Percentiles rank a stretch among this genome's conserved stretches.
These are phyloP conservation scores for Kurtzmaniella quercitrusa DNA, from an alignment of 1,139 yeast species.

Conservation along the genomic window DNA sequence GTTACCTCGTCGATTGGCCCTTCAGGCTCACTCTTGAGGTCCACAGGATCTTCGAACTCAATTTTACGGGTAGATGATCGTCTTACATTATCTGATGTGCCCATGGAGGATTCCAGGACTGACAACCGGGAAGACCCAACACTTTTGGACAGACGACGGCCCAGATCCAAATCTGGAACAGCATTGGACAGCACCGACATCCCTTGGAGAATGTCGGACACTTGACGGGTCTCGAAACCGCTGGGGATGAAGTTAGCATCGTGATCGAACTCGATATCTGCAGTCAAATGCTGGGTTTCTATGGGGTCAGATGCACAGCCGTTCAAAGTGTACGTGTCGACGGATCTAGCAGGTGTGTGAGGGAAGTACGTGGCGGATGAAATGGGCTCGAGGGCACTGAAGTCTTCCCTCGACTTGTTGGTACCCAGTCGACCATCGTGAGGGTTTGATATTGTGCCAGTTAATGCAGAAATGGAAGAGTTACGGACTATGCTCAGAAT, in stretches of 20 bases:
- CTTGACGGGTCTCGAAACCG: not conserved
- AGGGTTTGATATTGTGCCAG: not conserved
- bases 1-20: not conserved
- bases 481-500: not conserved
- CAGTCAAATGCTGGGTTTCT: slow-evolving; percentile 30
- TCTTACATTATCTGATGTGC: not conserved
- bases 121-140: not conserved
- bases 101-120: not conserved
- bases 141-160: not conserved
- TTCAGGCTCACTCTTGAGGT: not conserved
- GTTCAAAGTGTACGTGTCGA: slow-evolving; percentile 1
- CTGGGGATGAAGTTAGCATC: not conserved
- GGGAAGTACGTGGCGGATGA: slow-evolving; percentile 33
- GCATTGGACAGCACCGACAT: not conserved
- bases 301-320: slow-evolving; percentile 1
- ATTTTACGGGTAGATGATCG: not conserved
- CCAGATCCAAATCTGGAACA: not conserved
- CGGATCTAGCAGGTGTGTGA: slow-evolving; percentile 21
- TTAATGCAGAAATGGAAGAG: not conserved
- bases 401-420: slow-evolving; percentile 1
- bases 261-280: slow-evolving; percentile 36
- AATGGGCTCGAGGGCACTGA: slow-evolving; percentile 19
- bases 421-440: not conserved
- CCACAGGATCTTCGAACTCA: not conserved
- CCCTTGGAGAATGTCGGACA: not conserved